Percentiles rank a stretch among this genome's conserved stretches.
Conservation (phyloP, 345 rosid genomes). For the Eucalyptus sp. region DNA sequence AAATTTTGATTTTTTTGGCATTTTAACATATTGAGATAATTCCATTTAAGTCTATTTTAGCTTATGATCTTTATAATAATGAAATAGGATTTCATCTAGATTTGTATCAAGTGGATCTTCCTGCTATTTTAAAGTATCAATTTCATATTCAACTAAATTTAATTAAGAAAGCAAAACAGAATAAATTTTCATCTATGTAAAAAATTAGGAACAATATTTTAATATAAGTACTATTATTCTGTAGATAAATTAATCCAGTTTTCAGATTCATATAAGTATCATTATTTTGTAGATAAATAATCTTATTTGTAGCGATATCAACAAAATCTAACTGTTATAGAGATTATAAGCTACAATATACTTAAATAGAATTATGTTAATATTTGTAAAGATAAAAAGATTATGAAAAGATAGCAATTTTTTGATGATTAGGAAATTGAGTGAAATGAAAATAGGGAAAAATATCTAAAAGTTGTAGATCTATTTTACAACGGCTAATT, state of each 20-base stretch:
- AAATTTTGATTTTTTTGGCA: no score
- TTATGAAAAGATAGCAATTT: not conserved
- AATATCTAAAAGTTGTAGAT: no score
- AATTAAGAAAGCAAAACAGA: no score
- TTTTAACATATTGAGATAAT: no score
- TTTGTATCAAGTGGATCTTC: no score
- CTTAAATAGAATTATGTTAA: no score
- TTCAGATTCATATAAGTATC: not conserved
- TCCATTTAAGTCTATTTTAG: not conserved
- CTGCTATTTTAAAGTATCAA: no score
- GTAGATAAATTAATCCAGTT: not conserved
- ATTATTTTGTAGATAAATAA: no score
- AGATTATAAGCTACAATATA: not conserved
- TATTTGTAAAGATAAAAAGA: not conserved
- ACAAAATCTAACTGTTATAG: not conserved
- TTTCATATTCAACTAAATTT: not conserved
- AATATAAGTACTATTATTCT: no score
- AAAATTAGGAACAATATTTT: not conserved
- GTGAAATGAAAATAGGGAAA: not conserved
- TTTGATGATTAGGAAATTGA: not conserved
- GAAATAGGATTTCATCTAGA: not conserved
- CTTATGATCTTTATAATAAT: no score
- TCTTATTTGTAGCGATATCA: not conserved
- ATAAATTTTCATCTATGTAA: no score
- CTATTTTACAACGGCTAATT: rapidly evolving